Conservation (phyloP, 164 flowering plant genomes). For the Litsea cubeba region DNA sequence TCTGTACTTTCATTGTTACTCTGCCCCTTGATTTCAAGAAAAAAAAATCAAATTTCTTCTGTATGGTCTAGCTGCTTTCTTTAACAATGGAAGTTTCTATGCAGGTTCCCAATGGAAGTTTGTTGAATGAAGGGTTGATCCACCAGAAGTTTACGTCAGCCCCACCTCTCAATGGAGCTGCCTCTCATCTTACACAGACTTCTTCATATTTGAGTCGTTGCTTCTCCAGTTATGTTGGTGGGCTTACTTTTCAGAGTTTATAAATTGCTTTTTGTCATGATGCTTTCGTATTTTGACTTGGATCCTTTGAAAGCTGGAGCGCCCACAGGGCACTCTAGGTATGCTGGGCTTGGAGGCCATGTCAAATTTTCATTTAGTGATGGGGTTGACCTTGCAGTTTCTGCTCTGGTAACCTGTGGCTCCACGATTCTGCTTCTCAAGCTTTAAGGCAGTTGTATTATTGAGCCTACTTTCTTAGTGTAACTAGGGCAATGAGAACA, state of each 20-base stretch:
- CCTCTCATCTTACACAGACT: slow-evolving; percentile 77
- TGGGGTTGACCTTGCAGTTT: not conserved
- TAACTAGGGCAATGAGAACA: not conserved
- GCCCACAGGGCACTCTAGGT: too few species aligned
- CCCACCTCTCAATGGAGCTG: slow-evolving; percentile 79
- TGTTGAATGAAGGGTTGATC: slow-evolving; percentile 38
- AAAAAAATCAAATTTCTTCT: not conserved
- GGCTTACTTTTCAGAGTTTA: slow-evolving; percentile 10
- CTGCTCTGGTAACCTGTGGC: not conserved
- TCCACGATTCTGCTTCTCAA: not conserved
- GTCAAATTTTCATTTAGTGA: too few species aligned
- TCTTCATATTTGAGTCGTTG: slow-evolving; percentile 69
- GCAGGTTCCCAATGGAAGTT: slow-evolving; percentile 32
- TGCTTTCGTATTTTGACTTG: too few species aligned
- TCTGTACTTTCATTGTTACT: not conserved
- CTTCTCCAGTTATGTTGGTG: slow-evolving; percentile 63
- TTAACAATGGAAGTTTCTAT: slow-evolving; percentile 4
- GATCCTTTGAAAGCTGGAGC: too few species aligned
- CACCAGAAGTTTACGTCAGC: slow-evolving; percentile 75
- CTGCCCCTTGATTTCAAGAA: not conserved
- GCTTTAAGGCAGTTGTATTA: not conserved
- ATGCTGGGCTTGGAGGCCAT: too few species aligned
- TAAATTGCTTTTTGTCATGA: not conserved
- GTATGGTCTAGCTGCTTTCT: not conserved
- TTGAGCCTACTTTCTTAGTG: not conserved